Percentiles rank a stretch among this genome's conserved stretches.
phyloP scores from a whole-genome alignment of 495 filamentous ascomycete species.

The Aspergillus diversus region DNA sequence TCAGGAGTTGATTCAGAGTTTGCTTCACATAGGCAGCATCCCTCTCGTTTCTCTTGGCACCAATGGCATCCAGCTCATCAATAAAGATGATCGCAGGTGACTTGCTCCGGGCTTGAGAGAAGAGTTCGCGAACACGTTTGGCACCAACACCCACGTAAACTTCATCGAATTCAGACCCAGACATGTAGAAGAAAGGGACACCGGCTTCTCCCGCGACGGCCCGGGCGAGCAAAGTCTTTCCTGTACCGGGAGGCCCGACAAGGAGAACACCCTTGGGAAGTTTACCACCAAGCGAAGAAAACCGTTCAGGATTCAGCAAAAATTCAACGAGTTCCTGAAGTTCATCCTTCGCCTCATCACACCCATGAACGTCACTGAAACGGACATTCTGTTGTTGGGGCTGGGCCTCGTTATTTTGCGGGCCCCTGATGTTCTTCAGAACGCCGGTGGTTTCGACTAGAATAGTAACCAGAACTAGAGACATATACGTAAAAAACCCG shows the following conservation, averaged over 20 bases:
- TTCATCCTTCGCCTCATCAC: conserved; percentile 97
- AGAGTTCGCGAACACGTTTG: conserved; percentile 97
- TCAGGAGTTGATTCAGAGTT: conserved; percentile 94
- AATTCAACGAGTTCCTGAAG: conserved; percentile 97
- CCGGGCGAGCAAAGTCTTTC: conserved; percentile 95
- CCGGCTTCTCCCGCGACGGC: conserved; percentile 97
- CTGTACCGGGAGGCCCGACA: conserved; percentile 94
- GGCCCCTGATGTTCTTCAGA: conserved; percentile 74
- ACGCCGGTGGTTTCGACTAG: conserved; percentile 76
- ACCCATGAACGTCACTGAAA: conserved; percentile 94
- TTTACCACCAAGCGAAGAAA: conserved; percentile 90
- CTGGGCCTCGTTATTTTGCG: conserved; percentile 78
- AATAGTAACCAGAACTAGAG: conserved; percentile 74
- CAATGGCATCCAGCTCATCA: conserved; percentile 95
- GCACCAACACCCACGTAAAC: conserved; percentile 98
- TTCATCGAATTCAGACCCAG: conserved; percentile 97
- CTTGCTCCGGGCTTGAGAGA: conserved; percentile 82
- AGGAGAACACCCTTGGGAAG: conserved; percentile 95
- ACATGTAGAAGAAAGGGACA: conserved; percentile 99
- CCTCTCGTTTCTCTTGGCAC: conserved; percentile 87
- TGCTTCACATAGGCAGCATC: conserved; percentile 97
- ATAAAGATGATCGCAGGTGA: conserved; percentile 97
- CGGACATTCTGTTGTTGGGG: conserved; percentile 87
- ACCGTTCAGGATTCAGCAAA: conserved; percentile 86
- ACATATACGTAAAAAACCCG: conserved; percentile 71